Evolutionary conservation across 768 basidiomycete genomes (phyloP), one percentile per base, ranked within the genome.

Genomic region (Heimioporus sp.): DNA sequence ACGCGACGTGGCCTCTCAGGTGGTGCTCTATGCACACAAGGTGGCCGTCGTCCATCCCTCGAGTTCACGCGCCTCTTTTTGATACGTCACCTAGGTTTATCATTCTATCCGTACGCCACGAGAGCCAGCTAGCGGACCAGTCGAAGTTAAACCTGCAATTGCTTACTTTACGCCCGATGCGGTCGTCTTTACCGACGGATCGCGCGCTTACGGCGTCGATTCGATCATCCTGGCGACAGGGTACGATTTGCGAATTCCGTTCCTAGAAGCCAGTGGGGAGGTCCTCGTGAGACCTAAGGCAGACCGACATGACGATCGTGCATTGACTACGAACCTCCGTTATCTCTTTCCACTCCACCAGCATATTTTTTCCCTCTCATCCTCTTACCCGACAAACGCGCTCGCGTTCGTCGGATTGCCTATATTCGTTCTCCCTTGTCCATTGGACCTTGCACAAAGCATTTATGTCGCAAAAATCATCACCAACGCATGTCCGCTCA

Each of bases 331-430:
- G 30, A 86, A 84, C 65, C 60, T 72, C 19, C 72, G 71, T 1
- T 81, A 83, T 58, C 73, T 85, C 37, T 80, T 79, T 61, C 82
- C 83, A 2, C 63, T 84, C 7, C 72, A 80, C 59, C 62, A 68
- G 20, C 78, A 82, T 61, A 76, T 83, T 20, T 74, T 86, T 55
- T 79, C 77, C 13, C 65, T 83, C 38, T 72, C 74, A 16, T 60
- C 74, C 4, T 60, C 65, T 6, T 67, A 79, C 47, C 82, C 81
- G 1, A 62, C 73, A 1, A 80, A 74, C 38, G 79, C 81, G 16
- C 74, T 83, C 20, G 72, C 79, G 5, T 81, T 83, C 65, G 68
- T 83, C 51, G 80, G 81, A 2, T 69, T 83, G 4, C 80, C 80
- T 2, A 70, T 76, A 5, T 61, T 70, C 44, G 74, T 79, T 34